Base-by-base conservation (phyloP, 495 filamentous ascomycete genomes). In the Cudoniella acicularis region DNA sequence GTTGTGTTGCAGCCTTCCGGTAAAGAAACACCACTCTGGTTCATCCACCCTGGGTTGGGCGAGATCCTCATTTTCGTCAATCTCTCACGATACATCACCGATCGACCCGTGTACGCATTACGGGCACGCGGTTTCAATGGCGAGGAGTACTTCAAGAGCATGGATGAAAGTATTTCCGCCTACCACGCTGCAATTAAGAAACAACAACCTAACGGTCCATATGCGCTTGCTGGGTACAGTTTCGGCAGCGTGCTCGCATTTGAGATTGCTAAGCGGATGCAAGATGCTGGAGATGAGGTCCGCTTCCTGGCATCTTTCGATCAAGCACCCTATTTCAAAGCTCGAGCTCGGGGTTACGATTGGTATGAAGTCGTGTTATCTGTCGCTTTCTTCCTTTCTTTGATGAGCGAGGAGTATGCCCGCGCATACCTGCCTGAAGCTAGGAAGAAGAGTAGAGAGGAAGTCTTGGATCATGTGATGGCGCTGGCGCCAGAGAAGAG, bases 11-110 rank as follows among this genome's bases (percentile, higher is more conserved):
- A 71, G 24, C 50, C 63, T 13, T 13, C 47, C 20, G 59, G 59
- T 16, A 57, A 8, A 52, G 78, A 79, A 59, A 75, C 72, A 0
- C 80, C 83, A 0, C 75, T 85, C 6, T 86, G 75, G 72, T 74
- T 83, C 4, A 64, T 86, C 1, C 83, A 86, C 57, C 81, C 83
- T 0, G 82, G 82, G 2, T 72, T 79, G 1, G 81, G 81, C 11
- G 83, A 85, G 51, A 69, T 84, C 0, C 71, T 86, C 1, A 75
- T 85, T 45, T 86, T 85, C 65, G 64, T 85, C 18, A 66, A 69
- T 20, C 65, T 86, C 1, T 73, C 75, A 10, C 64, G 78, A 2
- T 68, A 75, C 49, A 54, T 83, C 27, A 55, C 64, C 11, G 75
- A 81, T 52, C 80, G 83, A 0, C 77, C 79, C 0, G 69, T 84